Conservation (phyloP, 106 monocot species). For the Allium fistulosum region DNA sequence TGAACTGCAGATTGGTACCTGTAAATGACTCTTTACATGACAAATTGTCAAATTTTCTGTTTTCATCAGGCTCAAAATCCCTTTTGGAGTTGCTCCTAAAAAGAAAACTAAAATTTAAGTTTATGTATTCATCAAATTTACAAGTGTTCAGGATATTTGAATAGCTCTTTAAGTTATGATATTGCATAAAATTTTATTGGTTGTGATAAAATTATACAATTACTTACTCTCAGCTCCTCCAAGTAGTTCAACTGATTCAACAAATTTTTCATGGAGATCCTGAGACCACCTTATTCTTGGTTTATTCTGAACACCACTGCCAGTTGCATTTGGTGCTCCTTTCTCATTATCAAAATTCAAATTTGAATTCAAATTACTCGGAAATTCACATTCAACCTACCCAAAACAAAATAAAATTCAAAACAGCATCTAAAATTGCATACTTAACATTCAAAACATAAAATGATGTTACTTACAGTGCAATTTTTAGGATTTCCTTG, state of each 20-base stretch:
- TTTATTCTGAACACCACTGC: conserved; percentile 22
- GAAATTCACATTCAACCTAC: conserved; percentile 26
- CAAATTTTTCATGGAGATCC: conserved; percentile 59
- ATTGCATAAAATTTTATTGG: too few relatives aligned
- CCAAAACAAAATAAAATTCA: neutral
- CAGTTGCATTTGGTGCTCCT: neutral
- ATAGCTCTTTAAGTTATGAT: too few relatives aligned
- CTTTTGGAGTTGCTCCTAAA: conserved; percentile 70
- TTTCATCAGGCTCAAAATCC: conserved; percentile 54
- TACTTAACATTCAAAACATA: neutral
- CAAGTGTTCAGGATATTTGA: too few relatives aligned
- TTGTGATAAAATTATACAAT: neutral
- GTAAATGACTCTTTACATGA: conserved; percentile 73
- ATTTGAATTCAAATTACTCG: conserved; percentile 9
- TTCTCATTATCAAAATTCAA: conserved; percentile 18
- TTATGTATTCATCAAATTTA: neutral
- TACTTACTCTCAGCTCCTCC: conserved; percentile 69
- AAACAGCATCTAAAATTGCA: neutral
- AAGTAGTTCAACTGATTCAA: conserved; percentile 46
- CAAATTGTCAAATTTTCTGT: conserved; percentile 46
- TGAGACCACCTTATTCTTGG: conserved; percentile 67
- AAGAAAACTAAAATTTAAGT: neutral
- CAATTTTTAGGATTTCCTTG: conserved; percentile 8
- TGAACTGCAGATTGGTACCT: conserved; percentile 24
- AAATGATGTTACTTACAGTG: neutral